Evolutionary conservation across 768 basidiomycete genomes (phyloP), one percentile per base, ranked within the genome.

Genomic region (Tulasnella sp.): DNA sequence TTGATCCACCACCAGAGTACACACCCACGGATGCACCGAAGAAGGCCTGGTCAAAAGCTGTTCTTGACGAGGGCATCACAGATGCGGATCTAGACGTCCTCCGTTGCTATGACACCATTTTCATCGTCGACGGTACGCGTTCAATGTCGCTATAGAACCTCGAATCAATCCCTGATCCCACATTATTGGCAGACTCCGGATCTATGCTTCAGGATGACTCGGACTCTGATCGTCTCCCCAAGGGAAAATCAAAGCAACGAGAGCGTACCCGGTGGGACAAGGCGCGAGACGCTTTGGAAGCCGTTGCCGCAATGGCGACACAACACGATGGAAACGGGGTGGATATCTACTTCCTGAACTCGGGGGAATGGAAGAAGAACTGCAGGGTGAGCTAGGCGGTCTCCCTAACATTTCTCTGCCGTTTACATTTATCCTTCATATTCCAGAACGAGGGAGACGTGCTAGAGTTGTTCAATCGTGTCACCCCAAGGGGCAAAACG

Each of bases 301-400:
- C 84, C 3, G 85, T 92, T 12, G 90, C 89, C 19, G 84, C 86
- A 7, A 84, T 85, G 8, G 90, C 90, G 0, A 83, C 86, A 0
- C 80, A 83, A 56, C 91, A 92, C 76, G 91, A 91, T 80, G 82
- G 81, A 7, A 88, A 91, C 79, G 92, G 92, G 1, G 88, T 92
- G 46, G 91, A 92, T 80, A 86, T 92, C 7, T 84, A 89, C 81
- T 92, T 92, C 84, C 82, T 92, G 76, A 92, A 92, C 62, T 80
- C 83, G 86, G 62, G n/a, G 73, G 71, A 27, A 18, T 48, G 81
- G 82, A 42, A 86, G 86, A 0, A 73, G 62, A 68, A 68, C 77
- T 16, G 85, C 87, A 79, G 74, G 90, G 79, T 88, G 86, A 85
- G 89, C 85, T 79, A 71, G 82, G 48, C n/a, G 16, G 19, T 14